These are phyloP conservation scores for Medicago lupulina DNA, from an alignment of 306 rosid species.

Conservation along the genomic window DNA sequence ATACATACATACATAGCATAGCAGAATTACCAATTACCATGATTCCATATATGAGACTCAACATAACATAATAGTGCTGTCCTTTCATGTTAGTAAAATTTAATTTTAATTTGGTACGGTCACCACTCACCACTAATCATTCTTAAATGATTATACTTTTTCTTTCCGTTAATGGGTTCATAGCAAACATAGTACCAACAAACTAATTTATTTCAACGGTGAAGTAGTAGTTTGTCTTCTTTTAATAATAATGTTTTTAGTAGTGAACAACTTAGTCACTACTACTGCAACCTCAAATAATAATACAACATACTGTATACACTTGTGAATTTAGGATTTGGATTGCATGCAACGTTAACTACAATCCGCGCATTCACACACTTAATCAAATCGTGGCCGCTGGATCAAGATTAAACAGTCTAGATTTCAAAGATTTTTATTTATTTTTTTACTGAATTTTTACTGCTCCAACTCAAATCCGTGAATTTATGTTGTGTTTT, in stretches of 20 bases:
- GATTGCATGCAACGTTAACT: neutral
- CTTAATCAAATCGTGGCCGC: too few species aligned
- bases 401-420: too few species aligned
- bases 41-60: slow-evolving; percentile 33
- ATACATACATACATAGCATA: slow-evolving; percentile 17
- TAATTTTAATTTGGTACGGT: slow-evolving; percentile 39
- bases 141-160: slow-evolving; percentile 36
- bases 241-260: slow-evolving; percentile 6
- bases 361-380: neutral
- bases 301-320: neutral
- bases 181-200: slow-evolving; percentile 43
- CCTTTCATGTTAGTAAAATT: slow-evolving; percentile 42
- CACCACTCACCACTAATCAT: slow-evolving; percentile 37
- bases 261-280: slow-evolving; percentile 3
- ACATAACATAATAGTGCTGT: slow-evolving; percentile 33
- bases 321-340: neutral
- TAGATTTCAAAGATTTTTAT: too few species aligned
- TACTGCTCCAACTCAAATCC: too few species aligned
- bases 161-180: slow-evolving; percentile 40
- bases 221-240: slow-evolving; percentile 1
- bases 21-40: slow-evolving; percentile 44
- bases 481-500: neutral
- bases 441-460: too few species aligned
- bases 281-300: neutral
- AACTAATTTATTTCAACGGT: slow-evolving; percentile 24